Evolutionary conservation across 192 early-diverging fungal species (phyloP).

Genomic region (Linnemannia exigua): DNA sequence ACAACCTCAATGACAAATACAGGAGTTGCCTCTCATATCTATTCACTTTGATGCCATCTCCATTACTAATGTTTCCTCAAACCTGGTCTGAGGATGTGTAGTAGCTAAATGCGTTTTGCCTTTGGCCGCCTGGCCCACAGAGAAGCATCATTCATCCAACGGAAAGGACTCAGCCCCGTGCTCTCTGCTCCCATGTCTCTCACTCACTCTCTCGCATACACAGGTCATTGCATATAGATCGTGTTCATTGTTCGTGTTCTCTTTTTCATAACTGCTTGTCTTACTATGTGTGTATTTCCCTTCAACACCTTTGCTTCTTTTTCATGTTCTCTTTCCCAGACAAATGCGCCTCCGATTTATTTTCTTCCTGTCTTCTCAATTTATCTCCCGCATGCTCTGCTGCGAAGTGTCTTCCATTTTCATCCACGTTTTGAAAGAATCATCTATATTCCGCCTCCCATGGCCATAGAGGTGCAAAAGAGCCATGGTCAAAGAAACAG

Average conservation of each 20-base stretch:
- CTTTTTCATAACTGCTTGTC: background rate
- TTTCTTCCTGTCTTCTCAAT: too few species aligned
- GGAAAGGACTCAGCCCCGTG: background rate
- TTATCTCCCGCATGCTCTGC: too few species aligned
- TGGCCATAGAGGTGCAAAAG: background rate
- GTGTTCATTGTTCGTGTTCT: background rate
- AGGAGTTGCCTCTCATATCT: background rate
- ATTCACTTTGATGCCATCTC: slow-evolving; percentile 1
- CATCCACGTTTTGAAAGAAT: too few species aligned
- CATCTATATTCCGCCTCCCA: too few species aligned
- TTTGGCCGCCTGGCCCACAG: background rate
- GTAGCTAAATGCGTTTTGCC: slow-evolving; percentile 29
- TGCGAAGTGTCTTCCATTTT: too few species aligned
- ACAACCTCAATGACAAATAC: background rate
- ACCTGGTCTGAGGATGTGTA: background rate
- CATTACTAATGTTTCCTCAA: background rate
- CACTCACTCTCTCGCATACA: too few species aligned
- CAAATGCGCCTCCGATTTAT: too few species aligned
- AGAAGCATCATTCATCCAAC: background rate
- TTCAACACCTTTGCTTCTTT: too few species aligned
- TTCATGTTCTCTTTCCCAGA: too few species aligned
- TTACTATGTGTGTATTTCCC: background rate
- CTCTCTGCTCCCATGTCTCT: background rate
- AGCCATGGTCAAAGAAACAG: background rate
- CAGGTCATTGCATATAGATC: background rate